Evolutionary conservation across 2,329 filamentous ascomycete species (phyloP), one percentile per base, ranked within the genome.

Genomic region (Paradendryphiella salina): DNA sequence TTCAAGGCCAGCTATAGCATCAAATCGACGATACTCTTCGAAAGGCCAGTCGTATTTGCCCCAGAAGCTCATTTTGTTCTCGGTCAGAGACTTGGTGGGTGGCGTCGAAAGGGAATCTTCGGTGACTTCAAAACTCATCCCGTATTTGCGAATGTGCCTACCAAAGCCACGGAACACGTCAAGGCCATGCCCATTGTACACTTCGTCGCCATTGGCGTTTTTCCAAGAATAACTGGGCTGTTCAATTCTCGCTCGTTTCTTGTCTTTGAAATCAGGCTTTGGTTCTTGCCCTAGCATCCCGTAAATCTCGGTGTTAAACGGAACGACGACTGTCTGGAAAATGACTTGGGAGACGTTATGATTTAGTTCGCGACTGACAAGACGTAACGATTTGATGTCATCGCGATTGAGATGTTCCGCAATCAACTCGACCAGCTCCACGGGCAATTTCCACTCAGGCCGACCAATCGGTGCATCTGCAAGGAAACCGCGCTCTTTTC

Each of bases 41-140:
- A 78, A 78, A 0, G 85, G 85, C 85, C 85, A 88, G 40, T 81
- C 77, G 61, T 87, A 88, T 5, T 78, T 75, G 4, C 85, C 85
- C 81, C 85, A 87, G 59, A 85, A 86, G 31, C 82, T 77, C 3
- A 77, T 74, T 23, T 84, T 72, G 18, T 77, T 75, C 56, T 84
- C 76, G 28, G 84, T 81, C 5, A 77, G 72, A 4, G 75, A 74
- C 61, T 87, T 86, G n/a, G 76, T 61, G 1, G 82, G 82, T 6
- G 85, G 83, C 18, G 75, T 65, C 3, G 71, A 64, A 4, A 81
- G 70, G 5, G 74, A 73, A 17, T 73, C 69, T 63, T 87, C 82
- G 47, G 82, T 80, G n/a, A 88, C 77, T 61, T 89, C 86, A 54
- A 89, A 84, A 18, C 84, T 84, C 65, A 90, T 81, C 4, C 84